A percentile compares a stretch with the other conserved stretches of the same genome.
These are phyloP conservation scores for Eucalyptus paniculata DNA, from an alignment of 345 rosid genomes.

Conservation along the genomic window DNA sequence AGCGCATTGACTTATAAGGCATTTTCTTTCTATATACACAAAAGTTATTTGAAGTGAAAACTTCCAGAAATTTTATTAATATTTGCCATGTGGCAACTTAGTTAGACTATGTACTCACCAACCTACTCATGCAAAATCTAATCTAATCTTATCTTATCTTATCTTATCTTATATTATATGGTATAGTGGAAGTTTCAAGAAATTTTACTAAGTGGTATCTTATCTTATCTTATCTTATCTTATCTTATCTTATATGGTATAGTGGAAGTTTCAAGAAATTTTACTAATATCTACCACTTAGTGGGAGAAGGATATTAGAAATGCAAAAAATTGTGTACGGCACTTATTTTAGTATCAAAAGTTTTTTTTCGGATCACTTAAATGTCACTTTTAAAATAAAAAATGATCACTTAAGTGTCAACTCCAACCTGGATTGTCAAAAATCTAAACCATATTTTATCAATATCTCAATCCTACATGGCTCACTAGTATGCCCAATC, in stretches of 20 bases:
- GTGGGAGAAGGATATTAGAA: no score
- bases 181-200: neutral
- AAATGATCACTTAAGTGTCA: no score
- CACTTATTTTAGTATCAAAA: no score
- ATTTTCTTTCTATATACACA: neutral
- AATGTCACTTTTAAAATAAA: no score
- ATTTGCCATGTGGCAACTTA: neutral
- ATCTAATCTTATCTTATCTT: neutral
- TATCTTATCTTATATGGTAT: neutral
- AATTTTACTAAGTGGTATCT: neutral
- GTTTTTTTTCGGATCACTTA: no score
- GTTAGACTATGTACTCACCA: neutral
- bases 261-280: neutral
- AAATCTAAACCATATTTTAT: no score
- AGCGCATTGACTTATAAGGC: neutral
- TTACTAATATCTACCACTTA: no score
- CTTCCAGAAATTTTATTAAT: neutral
- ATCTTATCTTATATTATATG: neutral
- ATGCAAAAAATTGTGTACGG: no score
- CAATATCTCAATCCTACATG: no score
- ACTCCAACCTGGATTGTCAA: accelerated
- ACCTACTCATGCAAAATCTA: neutral
- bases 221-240: neutral
- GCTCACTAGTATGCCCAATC: no score
- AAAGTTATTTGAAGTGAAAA: neutral